A percentile compares a stretch with the other conserved stretches of the same genome.
These are phyloP conservation scores for Myrica gale DNA, from an alignment of 306 rosid genomes.

Conservation along the genomic window DNA sequence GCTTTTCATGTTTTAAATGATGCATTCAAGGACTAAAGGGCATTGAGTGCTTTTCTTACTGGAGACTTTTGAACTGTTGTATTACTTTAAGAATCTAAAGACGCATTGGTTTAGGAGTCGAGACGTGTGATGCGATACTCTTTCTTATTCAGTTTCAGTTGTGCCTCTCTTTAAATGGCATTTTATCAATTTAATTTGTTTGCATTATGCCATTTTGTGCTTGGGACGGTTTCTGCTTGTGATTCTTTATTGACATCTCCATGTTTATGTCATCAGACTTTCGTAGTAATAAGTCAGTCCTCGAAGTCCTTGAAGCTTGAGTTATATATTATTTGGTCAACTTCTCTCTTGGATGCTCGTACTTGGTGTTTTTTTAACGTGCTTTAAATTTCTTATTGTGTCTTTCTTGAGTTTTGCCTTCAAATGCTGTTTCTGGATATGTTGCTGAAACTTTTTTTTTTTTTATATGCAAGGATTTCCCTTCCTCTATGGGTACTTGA, in stretches of 20 bases:
- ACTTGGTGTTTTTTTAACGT: conserved; percentile 24
- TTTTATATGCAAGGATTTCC: conserved; percentile 60
- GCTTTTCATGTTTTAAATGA: neutral
- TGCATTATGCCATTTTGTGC: neutral
- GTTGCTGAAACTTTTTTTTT: conserved; percentile 42
- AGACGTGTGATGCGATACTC: conserved; percentile 11
- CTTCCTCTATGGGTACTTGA: conserved; percentile 88
- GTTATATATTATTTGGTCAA: neutral
- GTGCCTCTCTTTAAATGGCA: neutral
- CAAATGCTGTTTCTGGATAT: conserved; percentile 5
- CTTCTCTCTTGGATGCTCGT: conserved; percentile 10
- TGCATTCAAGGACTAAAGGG: neutral
- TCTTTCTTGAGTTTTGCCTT: conserved; percentile 32
- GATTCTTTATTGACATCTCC: neutral
- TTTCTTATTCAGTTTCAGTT: neutral
- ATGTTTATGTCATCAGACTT: neutral
- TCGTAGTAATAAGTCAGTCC: conserved; percentile 1
- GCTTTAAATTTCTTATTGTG: conserved; percentile 30
- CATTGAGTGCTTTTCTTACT: conserved; percentile 13
- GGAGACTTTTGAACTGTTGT: neutral
- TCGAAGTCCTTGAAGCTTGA: neutral
- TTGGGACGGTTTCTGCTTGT: neutral
- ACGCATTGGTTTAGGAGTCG: conserved; percentile 5
- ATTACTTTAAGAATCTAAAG: neutral
- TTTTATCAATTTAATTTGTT: neutral